A percentile compares a stretch with the other conserved stretches of the same genome.
These are phyloP conservation scores for Sporisorium scitamineum DNA, from an alignment of 1,284 basidiomycete genomes.

Conservation along the genomic window DNA sequence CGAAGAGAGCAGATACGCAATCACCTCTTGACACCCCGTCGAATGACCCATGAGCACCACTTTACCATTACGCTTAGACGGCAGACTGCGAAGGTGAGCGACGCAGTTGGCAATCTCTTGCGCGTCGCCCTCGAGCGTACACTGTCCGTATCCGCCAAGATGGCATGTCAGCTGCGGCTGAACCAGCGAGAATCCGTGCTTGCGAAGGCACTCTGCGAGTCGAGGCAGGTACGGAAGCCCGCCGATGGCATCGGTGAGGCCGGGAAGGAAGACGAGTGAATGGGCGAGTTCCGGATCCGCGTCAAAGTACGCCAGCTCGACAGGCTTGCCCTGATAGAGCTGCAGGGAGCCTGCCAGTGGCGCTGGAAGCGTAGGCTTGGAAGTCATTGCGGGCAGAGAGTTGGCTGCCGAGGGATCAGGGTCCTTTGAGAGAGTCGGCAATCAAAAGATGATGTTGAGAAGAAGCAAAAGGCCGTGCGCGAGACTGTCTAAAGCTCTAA, in stretches of 20 bases:
- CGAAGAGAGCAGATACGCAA: slow-evolving; percentile 47
- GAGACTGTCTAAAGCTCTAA: background rate
- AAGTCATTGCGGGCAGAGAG: background rate
- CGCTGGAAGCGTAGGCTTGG: background rate
- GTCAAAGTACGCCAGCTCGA: slow-evolving; percentile 57
- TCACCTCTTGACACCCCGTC: slow-evolving; percentile 65
- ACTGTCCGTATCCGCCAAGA: slow-evolving; percentile 61
- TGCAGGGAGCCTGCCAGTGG: slow-evolving; percentile 34
- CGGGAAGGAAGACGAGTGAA: slow-evolving; percentile 56
- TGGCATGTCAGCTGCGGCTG: slow-evolving; percentile 56
- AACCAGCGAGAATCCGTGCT: slow-evolving; percentile 52
- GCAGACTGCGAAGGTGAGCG: slow-evolving; percentile 31
- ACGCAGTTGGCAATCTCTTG: slow-evolving; percentile 56
- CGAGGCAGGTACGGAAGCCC: slow-evolving; percentile 56
- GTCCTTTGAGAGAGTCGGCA: background rate
- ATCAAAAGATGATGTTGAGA: background rate
- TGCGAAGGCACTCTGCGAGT: slow-evolving; percentile 32
- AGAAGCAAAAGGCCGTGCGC: slow-evolving; percentile 1
- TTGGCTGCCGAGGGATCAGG: background rate
- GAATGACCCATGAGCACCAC: slow-evolving; percentile 66
- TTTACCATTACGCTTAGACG: slow-evolving; percentile 27
- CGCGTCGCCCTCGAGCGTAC: slow-evolving; percentile 63
- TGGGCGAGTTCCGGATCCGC: slow-evolving; percentile 45
- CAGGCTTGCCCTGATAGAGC: slow-evolving; percentile 51
- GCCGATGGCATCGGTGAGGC: slow-evolving; percentile 62